phyloP scores from a whole-genome alignment of 108 stramenopile species.

The Fistulifera pelliculosa region DNA sequence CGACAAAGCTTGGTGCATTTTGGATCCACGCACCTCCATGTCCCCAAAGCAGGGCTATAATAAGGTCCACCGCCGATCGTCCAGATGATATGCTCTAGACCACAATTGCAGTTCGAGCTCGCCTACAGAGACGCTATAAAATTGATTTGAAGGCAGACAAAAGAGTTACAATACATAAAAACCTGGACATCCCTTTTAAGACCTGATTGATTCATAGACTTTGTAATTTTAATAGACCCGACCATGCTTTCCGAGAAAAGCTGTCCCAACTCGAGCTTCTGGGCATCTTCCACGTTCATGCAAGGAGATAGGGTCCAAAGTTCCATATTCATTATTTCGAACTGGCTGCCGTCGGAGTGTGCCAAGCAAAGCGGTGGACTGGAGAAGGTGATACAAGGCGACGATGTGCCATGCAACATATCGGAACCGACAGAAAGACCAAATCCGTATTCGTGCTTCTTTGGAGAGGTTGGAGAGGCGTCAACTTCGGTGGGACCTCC shows the following conservation, averaged over 20 bases:
- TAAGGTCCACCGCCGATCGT: too few species aligned
- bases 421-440: slow-evolving; percentile 50
- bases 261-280: slow-evolving; percentile 50
- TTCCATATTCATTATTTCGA: slow-evolving; percentile 67
- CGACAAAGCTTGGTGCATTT: too few species aligned
- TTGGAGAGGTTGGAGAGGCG: neutral
- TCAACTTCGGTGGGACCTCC: slow-evolving; percentile 7
- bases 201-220: too few species aligned
- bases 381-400: slow-evolving; percentile 52
- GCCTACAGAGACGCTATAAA: too few species aligned
- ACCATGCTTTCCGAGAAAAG: slow-evolving; percentile 24
- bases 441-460: slow-evolving; percentile 43
- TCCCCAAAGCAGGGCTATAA: too few species aligned
- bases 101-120: too few species aligned
- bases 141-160: too few species aligned
- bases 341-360: slow-evolving; percentile 37
- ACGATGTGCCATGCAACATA: slow-evolving; percentile 45
- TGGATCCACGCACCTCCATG: too few species aligned
- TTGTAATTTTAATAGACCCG: too few species aligned
- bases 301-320: slow-evolving; percentile 70
- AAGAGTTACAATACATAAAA: too few species aligned
- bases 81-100: too few species aligned
- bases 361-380: slow-evolving; percentile 37
- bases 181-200: too few species aligned
- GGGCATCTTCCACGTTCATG: slow-evolving; percentile 42